Evolutionary conservation across 1,284 basidiomycete genomes (phyloP).

Genomic region (Rhodotorula sp.): DNA sequence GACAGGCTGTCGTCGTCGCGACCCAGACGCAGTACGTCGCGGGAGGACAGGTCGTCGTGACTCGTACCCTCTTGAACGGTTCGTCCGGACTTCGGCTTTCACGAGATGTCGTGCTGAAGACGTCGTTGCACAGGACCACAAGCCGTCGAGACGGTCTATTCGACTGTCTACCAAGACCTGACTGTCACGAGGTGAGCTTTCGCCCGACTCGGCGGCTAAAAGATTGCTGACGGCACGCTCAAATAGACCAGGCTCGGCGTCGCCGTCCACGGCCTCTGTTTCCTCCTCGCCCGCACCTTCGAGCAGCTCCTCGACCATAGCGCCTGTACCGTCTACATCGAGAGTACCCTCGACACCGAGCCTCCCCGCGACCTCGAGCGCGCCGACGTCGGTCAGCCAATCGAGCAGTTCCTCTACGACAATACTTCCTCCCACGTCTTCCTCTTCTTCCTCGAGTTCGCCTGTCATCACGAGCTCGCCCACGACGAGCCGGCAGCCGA

Average conservation of each 20-base stretch:
- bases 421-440: not conserved
- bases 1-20: slow-evolving; percentile 7
- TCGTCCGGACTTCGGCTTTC: not conserved
- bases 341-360: not conserved
- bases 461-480: no score
- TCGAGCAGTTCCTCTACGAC: not conserved
- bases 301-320: not conserved
- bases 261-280: not conserved
- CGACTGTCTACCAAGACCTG: not conserved
- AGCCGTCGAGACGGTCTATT: not conserved
- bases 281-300: not conserved
- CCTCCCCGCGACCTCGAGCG: not conserved
- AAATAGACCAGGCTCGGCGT: no score
- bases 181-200: not conserved
- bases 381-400: not conserved
- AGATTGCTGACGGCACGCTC: no score
- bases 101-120: no score
- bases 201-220: no score
- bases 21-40: not conserved
- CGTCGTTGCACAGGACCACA: not conserved
- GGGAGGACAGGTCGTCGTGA: not conserved
- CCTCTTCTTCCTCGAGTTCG: not conserved
- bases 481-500: no score
- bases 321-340: no score
- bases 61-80: not conserved